These are phyloP conservation scores for Trichoderma cornu-damae DNA, from an alignment of 2,329 filamentous ascomycete species.

Conservation along the genomic window DNA sequence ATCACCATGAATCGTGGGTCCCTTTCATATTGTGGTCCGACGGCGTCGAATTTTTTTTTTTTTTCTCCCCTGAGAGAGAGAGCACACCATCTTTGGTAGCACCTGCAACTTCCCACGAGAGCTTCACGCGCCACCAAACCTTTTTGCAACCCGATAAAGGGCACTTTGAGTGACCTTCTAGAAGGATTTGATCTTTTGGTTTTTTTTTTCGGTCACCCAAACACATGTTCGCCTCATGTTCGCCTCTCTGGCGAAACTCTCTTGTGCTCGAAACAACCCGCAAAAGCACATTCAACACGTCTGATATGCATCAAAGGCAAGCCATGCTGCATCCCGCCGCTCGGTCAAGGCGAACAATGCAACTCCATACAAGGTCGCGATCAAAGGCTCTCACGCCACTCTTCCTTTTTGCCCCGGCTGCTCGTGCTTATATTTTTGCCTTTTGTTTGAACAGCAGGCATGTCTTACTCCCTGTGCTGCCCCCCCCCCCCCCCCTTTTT, in stretches of 20 bases:
- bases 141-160: neutral
- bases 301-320: neutral
- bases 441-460: neutral
- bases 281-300: neutral
- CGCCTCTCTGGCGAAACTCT: neutral
- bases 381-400: neutral
- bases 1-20: neutral
- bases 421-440: neutral
- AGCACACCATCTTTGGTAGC: conserved; percentile 1
- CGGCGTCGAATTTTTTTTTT: conserved; percentile 2
- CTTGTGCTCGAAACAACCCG: neutral
- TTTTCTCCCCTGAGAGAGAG: neutral
- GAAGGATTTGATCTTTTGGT: neutral
- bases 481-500: too few relatives aligned
- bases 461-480: conserved; percentile 14
- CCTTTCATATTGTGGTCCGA: conserved; percentile 9
- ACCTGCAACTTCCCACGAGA: conserved; percentile 14
- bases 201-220: neutral
- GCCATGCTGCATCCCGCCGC: conserved; percentile 9
- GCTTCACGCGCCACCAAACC: neutral
- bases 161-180: conserved; percentile 1
- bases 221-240: neutral
- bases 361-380: neutral
- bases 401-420: neutral
- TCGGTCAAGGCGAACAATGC: neutral